A percentile compares a stretch with the other conserved stretches of the same genome.
Evolutionary conservation across 192 early-diverging fungal species (phyloP).

Genomic region (Gorgonomyces haynaldii): DNA sequence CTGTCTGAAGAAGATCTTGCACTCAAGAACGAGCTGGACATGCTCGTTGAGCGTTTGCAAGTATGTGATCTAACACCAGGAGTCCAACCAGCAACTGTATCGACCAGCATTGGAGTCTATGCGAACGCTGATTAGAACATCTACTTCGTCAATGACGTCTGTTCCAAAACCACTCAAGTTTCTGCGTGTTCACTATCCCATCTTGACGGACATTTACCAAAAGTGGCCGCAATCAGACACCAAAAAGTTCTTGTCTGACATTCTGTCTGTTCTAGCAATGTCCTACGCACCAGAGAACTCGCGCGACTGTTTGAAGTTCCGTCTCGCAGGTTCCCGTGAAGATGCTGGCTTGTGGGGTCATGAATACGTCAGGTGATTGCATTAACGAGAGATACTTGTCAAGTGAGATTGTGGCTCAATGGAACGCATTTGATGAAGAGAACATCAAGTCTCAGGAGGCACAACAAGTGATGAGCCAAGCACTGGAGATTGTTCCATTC

Average conservation of each 20-base stretch:
- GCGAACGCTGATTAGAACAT: conserved; percentile 80
- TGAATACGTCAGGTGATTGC: conserved; percentile 81
- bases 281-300: conserved; percentile 81
- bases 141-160: conserved; percentile 97
- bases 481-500: conserved; percentile 83
- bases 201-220: conserved; percentile 56
- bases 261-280: conserved; percentile 94
- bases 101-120: conserved; percentile 78
- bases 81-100: conserved; percentile 64
- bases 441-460: conserved; percentile 39
- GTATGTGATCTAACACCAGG: conserved; percentile 37
- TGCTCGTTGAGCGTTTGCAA: conserved; percentile 87
- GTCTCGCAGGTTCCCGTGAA: conserved; percentile 66
- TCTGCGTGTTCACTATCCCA: conserved; percentile 72
- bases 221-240: conserved; percentile 63
- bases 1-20: conserved; percentile 96
- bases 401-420: conserved; percentile 82
- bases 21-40: conserved; percentile 85
- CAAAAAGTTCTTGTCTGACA: conserved; percentile 83
- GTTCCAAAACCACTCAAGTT: conserved; percentile 98
- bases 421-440: conserved; percentile 48
- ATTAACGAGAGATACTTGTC: conserved; percentile 62
- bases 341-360: conserved; percentile 91
- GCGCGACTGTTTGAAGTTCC: conserved; percentile 75
- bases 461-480: conserved; percentile 65